Evolutionary conservation across 371 early-diverging fungal species (phyloP), one percentile per base, ranked within the genome.

Genomic region (Smittium culicis): DNA sequence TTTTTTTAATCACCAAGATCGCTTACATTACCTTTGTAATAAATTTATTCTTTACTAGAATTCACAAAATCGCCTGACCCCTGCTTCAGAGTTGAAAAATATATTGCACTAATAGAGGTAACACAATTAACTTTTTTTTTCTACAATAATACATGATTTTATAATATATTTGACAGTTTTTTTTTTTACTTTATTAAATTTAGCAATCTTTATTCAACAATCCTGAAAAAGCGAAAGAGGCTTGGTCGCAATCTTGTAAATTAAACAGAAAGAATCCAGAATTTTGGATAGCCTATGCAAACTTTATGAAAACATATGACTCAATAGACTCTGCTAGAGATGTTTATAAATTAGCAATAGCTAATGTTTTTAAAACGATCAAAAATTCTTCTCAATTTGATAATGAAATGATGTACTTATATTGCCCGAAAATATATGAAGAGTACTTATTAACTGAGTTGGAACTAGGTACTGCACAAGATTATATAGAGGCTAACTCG

Each of bases 41-140:
- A 29, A 11, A 14, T 11, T 11, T 59, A 11, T 27, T 14, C 16
- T 59, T 14, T 14, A 59, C 5, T 59, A 59, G n/a, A 35, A 32
- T 63, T 63, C n/a, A 30, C n/a, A 31, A 63, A 63, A 33, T 30
- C 63, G n/a, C 63, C 63, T 11, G 63, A 63, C 32, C 63, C 34
- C 2, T 33, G 17, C 14, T 63, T 63, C 35, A n/a, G 63, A 32
- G 63, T 63, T 30, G 63, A 63, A 63, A 63, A 33, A 63, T 63
- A 32, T 32, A 33, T 63, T 33, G 33, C 32, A 5, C 32, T 63
- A 34, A 32, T 63, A 2, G 63, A 59, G 60, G 60, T 59, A 32
- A 59, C n/a, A n/a, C n/a, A n/a, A n/a, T n/a, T n/a, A n/a, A n/a
- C n/a, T n/a, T n/a, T n/a, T n/a, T n/a, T n/a, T n/a, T n/a, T n/a